These are phyloP conservation scores for Trifolium subterraneum DNA, from an alignment of 306 rosid genomes.

Conservation along the genomic window DNA sequence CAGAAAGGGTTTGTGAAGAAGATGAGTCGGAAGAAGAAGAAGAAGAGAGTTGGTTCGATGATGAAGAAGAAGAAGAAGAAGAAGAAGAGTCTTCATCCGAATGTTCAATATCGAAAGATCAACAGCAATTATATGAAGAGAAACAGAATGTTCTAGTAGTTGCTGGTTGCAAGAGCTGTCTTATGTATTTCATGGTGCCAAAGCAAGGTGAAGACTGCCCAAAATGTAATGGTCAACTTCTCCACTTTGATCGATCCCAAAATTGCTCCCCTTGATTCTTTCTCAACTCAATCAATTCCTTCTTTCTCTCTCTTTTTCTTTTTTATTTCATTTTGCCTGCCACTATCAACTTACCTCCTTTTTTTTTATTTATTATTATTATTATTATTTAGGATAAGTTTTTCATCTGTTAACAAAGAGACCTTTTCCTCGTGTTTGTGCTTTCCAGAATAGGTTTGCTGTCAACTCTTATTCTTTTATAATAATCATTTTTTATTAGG, in stretches of 20 bases:
- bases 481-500: too few species aligned
- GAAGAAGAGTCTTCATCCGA: constrained; percentile 79
- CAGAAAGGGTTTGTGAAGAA: constrained; percentile 61
- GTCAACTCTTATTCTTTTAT: too few species aligned
- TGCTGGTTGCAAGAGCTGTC: constrained; percentile 93
- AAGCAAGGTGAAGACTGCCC: constrained; percentile 88
- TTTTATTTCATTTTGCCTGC: background rate
- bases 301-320: background rate
- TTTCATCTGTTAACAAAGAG: constrained; percentile 25
- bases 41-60: constrained; percentile 75
- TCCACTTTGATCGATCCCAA: constrained; percentile 88
- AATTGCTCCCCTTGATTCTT: constrained; percentile 45
- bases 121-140: background rate
- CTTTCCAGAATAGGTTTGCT: constrained; percentile 29
- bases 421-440: constrained; percentile 27
- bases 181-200: constrained; percentile 97
- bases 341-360: constrained; percentile 7
- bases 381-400: constrained; percentile 29
- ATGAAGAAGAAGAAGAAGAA: constrained; percentile 50
- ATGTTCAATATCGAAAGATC: constrained; percentile 43
- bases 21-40: constrained; percentile 56
- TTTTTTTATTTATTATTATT: constrained; percentile 18
- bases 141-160: constrained; percentile 82
- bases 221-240: constrained; percentile 85
- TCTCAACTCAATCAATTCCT: background rate